Conservation (phyloP, 2,329 filamentous ascomycete genomes). For the Knoxdaviesia proteae region DNA sequence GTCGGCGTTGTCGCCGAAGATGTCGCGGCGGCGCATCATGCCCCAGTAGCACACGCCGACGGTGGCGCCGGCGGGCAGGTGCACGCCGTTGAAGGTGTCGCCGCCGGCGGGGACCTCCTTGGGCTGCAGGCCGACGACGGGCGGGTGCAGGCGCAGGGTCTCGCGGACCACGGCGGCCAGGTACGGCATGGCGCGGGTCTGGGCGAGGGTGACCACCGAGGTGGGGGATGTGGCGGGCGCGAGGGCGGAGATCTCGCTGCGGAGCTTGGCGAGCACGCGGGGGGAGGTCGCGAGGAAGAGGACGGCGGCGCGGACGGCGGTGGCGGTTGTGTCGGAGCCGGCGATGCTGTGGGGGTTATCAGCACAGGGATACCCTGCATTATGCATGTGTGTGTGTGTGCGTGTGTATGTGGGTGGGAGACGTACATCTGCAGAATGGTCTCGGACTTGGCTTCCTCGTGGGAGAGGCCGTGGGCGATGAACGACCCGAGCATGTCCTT, state of each 20-base stretch:
- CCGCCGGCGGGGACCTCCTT: conserved; percentile 13
- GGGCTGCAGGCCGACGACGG: conserved; percentile 15
- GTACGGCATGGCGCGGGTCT: conserved; percentile 18
- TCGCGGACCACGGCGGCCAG: conserved; percentile 30
- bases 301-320: conserved; percentile 28
- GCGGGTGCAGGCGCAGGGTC: conserved; percentile 17
- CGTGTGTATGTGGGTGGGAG: background rate
- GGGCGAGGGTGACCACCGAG: conserved; percentile 10
- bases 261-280: conserved; percentile 22
- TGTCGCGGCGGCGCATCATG: conserved; percentile 12
- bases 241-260: conserved; percentile 18
- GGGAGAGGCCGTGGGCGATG: conserved; percentile 16
- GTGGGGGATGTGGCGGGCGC: conserved; percentile 2
- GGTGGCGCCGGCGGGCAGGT: conserved; percentile 13
- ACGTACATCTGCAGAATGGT: conserved; percentile 16
- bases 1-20: conserved; percentile 15
- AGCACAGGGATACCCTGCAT: background rate
- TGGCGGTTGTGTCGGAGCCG: conserved; percentile 36
- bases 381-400: background rate
- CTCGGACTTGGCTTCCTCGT: conserved; percentile 21
- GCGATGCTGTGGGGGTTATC: conserved; percentile 17
- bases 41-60: conserved; percentile 15
- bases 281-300: conserved; percentile 30
- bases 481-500: conserved; percentile 30
- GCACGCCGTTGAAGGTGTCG: conserved; percentile 12